These are phyloP conservation scores for Leccinum aurantiacum DNA, from an alignment of 768 basidiomycete genomes.

Conservation along the genomic window DNA sequence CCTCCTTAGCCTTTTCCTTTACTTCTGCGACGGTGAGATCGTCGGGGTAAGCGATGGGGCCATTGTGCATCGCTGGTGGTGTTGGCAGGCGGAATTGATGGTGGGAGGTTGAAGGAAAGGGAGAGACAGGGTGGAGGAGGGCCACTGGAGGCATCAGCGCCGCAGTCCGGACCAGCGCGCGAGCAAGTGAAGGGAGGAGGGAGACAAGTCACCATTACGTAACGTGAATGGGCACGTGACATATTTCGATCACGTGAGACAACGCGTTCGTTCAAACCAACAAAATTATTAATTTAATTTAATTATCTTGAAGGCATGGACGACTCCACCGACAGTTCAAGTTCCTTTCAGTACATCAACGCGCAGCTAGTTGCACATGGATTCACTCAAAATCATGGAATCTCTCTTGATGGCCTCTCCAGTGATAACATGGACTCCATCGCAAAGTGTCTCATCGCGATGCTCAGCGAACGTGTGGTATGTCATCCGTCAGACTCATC, in stretches of 20 bases:
- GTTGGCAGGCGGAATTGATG: background rate
- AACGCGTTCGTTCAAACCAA: slow-evolving; percentile 23
- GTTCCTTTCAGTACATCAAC: slow-evolving; percentile 70
- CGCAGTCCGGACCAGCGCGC: background rate
- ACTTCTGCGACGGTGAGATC: slow-evolving; percentile 44
- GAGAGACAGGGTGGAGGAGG: slow-evolving; percentile 38
- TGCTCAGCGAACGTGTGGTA: slow-evolving; percentile 79
- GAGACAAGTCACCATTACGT: slow-evolving; percentile 24
- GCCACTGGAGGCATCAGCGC: slow-evolving; percentile 22
- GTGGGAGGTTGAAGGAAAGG: slow-evolving; percentile 18
- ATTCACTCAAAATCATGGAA: slow-evolving; percentile 60
- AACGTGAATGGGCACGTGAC: slow-evolving; percentile 16
- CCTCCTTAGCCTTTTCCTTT: slow-evolving; percentile 46
- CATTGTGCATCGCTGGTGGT: slow-evolving; percentile 42
- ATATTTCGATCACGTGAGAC: slow-evolving; percentile 26
- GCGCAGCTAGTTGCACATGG: slow-evolving; percentile 83
- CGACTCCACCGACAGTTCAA: background rate
- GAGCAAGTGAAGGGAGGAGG: slow-evolving; percentile 8
- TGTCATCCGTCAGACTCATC: slow-evolving; percentile 27
- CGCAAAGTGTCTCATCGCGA: slow-evolving; percentile 71
- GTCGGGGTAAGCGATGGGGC: slow-evolving; percentile 24
- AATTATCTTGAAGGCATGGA: background rate
- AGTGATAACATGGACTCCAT: slow-evolving; percentile 54
- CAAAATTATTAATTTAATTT: background rate
- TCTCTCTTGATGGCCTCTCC: slow-evolving; percentile 65